These are phyloP conservation scores for Suillus plorans DNA, from an alignment of 768 basidiomycete species.

Conservation along the genomic window DNA sequence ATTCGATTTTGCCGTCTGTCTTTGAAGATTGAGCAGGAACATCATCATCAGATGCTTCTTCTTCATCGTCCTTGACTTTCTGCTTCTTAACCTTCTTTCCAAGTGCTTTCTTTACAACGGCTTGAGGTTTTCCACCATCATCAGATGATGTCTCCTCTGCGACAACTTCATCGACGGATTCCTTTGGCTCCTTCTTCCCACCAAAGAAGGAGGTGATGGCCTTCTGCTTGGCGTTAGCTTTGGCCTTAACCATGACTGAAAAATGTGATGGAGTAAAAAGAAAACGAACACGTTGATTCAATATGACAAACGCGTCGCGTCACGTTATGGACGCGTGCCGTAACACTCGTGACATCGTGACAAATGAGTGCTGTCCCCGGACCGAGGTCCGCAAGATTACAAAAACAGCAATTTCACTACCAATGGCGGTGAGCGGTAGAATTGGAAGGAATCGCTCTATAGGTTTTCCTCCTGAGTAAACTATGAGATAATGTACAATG, in stretches of 20 bases:
- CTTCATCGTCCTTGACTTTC: conserved; percentile 35
- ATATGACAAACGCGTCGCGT: conserved; percentile 14
- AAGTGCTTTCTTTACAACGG: conserved; percentile 26
- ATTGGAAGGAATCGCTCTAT: not conserved
- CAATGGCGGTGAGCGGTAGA: too few relatives aligned
- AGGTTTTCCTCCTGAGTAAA: conserved; percentile 26
- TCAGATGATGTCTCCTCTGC: conserved; percentile 9
- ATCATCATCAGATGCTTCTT: conserved; percentile 31
- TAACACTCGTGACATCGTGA: conserved; percentile 8
- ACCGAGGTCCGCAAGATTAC: too few relatives aligned
- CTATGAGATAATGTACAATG: not conserved
- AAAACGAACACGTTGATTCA: conserved; percentile 1
- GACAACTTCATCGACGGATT: conserved; percentile 12
- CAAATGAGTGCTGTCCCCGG: not conserved
- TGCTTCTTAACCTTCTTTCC: conserved; percentile 33
- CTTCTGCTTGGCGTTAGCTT: conserved; percentile 46
- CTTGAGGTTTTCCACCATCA: conserved; percentile 25
- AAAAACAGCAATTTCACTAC: not conserved
- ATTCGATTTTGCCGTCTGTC: conserved; percentile 43
- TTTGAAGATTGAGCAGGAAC: conserved; percentile 34
- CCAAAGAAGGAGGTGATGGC: conserved; percentile 58
- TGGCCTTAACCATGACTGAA: conserved; percentile 49
- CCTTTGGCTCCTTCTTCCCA: conserved; percentile 27
- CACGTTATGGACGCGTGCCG: conserved; percentile 4
- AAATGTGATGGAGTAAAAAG: conserved; percentile 4